Conservation (phyloP, 495 filamentous ascomycete species). For the Penicillium paradoxum region DNA sequence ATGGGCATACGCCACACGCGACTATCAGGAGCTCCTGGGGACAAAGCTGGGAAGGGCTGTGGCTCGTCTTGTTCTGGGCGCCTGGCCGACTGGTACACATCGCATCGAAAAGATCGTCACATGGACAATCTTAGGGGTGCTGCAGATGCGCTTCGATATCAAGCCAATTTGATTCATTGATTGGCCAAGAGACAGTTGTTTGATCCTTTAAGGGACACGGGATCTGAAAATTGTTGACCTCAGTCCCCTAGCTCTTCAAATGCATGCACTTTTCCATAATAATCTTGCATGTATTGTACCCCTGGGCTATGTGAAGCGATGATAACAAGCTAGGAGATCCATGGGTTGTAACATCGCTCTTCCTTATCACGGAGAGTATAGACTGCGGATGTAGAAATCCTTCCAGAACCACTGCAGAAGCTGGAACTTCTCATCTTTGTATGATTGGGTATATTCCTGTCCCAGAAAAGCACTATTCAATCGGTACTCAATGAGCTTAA, state of each 20-base stretch:
- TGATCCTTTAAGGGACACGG: not conserved
- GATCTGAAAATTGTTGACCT: not conserved
- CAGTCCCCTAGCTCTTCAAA: not conserved
- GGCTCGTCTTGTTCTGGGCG: not conserved
- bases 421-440: too few relatives aligned
- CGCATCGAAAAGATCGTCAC: not conserved
- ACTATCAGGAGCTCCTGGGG: not conserved
- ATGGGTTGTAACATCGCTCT: too few relatives aligned
- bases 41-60: not conserved
- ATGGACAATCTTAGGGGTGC: not conserved
- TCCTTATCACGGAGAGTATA: too few relatives aligned
- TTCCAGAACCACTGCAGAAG: too few relatives aligned
- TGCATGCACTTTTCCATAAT: too few relatives aligned
- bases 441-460: too few relatives aligned
- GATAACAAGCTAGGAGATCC: too few relatives aligned
- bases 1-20: not conserved
- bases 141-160: conserved; percentile 1
- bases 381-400: too few relatives aligned
- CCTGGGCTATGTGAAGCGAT: too few relatives aligned
- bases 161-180: not conserved
- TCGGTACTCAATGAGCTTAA: not conserved
- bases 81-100: not conserved
- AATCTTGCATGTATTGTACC: too few relatives aligned
- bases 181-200: not conserved
- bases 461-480: not conserved